A percentile compares a stretch with the other conserved stretches of the same genome.
phyloP scores from a whole-genome alignment of 2,329 filamentous ascomycete species.

The Talaromyces islandicus region DNA sequence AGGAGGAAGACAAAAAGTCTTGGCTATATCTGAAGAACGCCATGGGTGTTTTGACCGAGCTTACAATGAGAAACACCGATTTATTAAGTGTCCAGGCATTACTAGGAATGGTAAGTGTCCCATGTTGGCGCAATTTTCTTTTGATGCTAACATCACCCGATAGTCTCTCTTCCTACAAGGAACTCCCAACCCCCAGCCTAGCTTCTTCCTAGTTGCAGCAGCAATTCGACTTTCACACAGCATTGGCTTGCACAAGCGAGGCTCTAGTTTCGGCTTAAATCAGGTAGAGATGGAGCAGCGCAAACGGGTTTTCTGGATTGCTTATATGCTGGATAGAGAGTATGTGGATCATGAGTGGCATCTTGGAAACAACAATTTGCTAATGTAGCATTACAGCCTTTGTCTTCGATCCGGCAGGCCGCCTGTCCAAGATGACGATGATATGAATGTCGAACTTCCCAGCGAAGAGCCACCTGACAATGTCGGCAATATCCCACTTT shows the following conservation, averaged over 20 bases:
- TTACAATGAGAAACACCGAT: conserved; percentile 95
- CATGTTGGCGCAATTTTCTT: neutral
- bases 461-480: conserved; percentile 87
- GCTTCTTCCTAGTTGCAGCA: conserved; percentile 83
- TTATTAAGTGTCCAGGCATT: conserved; percentile 90
- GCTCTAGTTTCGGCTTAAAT: conserved; percentile 87
- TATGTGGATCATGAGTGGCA: conserved; percentile 22
- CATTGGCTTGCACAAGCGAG: conserved; percentile 90
- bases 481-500: conserved; percentile 86
- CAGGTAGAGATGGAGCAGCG: conserved; percentile 90
- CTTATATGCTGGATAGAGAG: conserved; percentile 68
- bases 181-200: conserved; percentile 92
- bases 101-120: conserved; percentile 65
- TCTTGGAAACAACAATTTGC: neutral
- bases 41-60: conserved; percentile 83
- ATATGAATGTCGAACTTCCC: conserved; percentile 94
- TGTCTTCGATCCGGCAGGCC: conserved; percentile 67
- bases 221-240: conserved; percentile 88
- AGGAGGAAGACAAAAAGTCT: conserved; percentile 87
- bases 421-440: conserved; percentile 67
- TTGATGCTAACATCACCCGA: conserved; percentile 5
- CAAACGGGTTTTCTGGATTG: conserved; percentile 72
- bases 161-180: conserved; percentile 85
- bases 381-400: conserved; percentile 40
- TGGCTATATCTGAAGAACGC: conserved; percentile 97